A percentile compares a stretch with the other conserved stretches of the same genome.
These are phyloP conservation scores for Tetrapisispora fleetii DNA, from an alignment of 805 yeast species.

Conservation along the genomic window DNA sequence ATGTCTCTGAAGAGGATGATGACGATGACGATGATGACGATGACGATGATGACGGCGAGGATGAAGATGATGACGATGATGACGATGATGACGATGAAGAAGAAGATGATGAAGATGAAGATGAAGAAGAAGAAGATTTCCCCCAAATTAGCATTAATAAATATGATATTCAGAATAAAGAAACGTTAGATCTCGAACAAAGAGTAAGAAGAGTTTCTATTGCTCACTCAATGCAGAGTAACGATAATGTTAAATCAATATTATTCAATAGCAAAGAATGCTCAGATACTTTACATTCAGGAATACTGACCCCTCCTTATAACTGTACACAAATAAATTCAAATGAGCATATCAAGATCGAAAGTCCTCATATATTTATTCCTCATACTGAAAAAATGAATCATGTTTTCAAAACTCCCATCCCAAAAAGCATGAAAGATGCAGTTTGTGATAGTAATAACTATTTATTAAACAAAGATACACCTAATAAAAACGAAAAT, in stretches of 20 bases:
- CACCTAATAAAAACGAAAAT: background rate
- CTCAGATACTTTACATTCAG: background rate
- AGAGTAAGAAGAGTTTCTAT: slow-evolving; percentile 2
- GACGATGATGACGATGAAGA: slow-evolving; percentile 4
- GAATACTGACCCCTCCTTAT: background rate
- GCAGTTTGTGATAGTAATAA: background rate
- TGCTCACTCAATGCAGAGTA: background rate
- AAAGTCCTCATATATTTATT: slow-evolving; percentile 7
- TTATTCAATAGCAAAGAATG: background rate
- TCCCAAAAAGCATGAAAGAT: slow-evolving; percentile 7
- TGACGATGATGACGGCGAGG: slow-evolving; percentile 3
- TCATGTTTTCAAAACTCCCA: slow-evolving; percentile 13
- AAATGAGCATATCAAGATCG: slow-evolving; percentile 7
- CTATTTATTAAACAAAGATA: background rate
- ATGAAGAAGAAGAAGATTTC: background rate
- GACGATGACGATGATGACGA: slow-evolving; percentile 7
- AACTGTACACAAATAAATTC: background rate
- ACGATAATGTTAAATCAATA: background rate
- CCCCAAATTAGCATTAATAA: background rate
- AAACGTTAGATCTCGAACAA: background rate
- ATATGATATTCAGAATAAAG: background rate
- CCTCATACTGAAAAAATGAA: slow-evolving; percentile 2
- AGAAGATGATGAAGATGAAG: background rate
- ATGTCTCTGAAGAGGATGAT: slow-evolving; percentile 1
- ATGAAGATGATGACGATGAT: slow-evolving; percentile 5